These are phyloP conservation scores for Fusarium nelsonii DNA, from an alignment of 2,329 filamentous ascomycete species.

Conservation along the genomic window DNA sequence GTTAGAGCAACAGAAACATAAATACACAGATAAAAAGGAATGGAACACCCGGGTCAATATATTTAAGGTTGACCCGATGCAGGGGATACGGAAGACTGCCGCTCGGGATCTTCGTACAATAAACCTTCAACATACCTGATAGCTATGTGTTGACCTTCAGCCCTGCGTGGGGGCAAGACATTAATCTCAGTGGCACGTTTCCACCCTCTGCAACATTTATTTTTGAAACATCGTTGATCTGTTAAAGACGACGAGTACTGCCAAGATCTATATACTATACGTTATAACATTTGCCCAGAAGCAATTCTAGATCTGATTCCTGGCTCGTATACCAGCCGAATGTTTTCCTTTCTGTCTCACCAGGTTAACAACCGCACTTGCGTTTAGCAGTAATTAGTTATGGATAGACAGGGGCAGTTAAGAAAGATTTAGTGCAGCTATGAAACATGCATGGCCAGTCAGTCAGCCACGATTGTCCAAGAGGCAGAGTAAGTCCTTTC, in stretches of 20 bases:
- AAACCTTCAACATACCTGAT: background rate
- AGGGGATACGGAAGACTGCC: background rate
- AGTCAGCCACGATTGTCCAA: background rate
- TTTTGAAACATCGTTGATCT: background rate
- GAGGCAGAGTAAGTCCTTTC: background rate
- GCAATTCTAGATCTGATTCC: background rate
- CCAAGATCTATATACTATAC: background rate
- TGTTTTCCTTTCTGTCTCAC: background rate
- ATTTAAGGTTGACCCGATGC: background rate
- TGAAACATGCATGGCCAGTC: background rate
- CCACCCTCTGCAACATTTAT: background rate
- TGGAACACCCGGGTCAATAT: background rate
- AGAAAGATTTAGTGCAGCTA: background rate
- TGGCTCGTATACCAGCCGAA: background rate
- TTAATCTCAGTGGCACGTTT: background rate
- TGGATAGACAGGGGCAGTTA: background rate
- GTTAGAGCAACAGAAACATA: background rate
- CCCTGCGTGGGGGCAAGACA: background rate
- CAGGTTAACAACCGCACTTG: background rate
- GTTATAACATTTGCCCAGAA: background rate
- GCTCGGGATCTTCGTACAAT: background rate
- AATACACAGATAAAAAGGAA: background rate
- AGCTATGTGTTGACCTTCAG: background rate
- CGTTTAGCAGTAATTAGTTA: background rate
- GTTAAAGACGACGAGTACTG: background rate